Evolutionary conservation across 2,329 filamentous ascomycete species (phyloP).

Genomic region (Diaporthe caulivora): DNA sequence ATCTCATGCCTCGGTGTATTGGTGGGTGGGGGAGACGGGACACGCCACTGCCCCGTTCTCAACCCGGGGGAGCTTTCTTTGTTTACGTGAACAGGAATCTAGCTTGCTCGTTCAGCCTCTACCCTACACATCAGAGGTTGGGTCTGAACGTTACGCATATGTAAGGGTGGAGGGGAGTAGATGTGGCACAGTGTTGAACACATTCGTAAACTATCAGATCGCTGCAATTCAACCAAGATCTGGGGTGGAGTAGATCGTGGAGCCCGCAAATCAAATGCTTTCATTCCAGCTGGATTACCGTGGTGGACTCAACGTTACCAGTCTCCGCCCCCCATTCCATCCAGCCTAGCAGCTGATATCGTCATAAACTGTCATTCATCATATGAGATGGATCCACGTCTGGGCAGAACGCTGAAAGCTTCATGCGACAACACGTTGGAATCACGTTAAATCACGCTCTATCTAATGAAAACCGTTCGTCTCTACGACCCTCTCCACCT

Average conservation of each 20-base stretch:
- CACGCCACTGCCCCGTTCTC: not conserved
- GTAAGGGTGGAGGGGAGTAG: too few species aligned
- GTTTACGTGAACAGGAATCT: not conserved
- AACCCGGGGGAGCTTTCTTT: not conserved
- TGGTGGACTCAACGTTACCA: not conserved
- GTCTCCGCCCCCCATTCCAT: not conserved
- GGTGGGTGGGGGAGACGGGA: not conserved
- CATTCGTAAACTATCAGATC: not conserved
- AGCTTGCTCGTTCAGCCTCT: not conserved
- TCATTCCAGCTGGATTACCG: not conserved
- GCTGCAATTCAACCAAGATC: not conserved
- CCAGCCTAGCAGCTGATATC: not conserved
- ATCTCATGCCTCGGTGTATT: not conserved
- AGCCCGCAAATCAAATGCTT: not conserved
- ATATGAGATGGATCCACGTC: not conserved
- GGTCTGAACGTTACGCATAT: too few species aligned
- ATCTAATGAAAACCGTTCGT: constrained; percentile 33
- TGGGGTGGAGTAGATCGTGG: not conserved
- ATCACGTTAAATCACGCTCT: not conserved
- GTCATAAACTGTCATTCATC: constrained; percentile 1
- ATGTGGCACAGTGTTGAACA: not conserved
- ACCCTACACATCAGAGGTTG: too few species aligned
- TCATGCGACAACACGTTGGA: not conserved
- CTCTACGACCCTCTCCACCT: constrained; percentile 25
- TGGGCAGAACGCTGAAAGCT: not conserved